phyloP scores from a whole-genome alignment of 768 basidiomycete species.

The Auriculariales sp. region DNA sequence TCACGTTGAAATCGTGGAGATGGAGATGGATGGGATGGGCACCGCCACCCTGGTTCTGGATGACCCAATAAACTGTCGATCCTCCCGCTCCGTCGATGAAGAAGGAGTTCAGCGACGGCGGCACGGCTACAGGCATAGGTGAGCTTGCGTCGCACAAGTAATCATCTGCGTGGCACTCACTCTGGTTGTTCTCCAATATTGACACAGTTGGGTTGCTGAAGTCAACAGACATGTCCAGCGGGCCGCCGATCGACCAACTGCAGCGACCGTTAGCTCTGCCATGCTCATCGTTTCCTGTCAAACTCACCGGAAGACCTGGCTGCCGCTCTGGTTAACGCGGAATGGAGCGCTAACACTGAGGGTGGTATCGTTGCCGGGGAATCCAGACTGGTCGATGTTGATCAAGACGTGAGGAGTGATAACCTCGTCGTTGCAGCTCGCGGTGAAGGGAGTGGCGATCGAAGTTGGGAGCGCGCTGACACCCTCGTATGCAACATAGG shows the following conservation, averaged over 20 bases:
- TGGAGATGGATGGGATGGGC: conserved; percentile 18
- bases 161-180: not conserved
- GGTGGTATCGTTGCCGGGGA: not conserved
- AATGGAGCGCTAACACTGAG: not conserved
- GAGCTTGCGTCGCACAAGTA: not conserved
- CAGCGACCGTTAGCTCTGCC: too few species aligned
- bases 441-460: not conserved
- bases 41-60: not conserved
- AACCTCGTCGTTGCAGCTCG: not conserved
- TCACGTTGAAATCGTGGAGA: conserved; percentile 6
- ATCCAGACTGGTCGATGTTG: not conserved
- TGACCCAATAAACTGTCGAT: not conserved
- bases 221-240: not conserved
- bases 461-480: not conserved
- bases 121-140: not conserved
- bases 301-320: not conserved
- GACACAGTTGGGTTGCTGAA: not conserved
- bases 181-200: not conserved
- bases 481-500: not conserved
- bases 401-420: not conserved
- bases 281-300: not conserved
- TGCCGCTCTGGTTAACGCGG: not conserved
- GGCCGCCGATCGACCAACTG: not conserved
- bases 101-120: not conserved
- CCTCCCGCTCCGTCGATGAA: not conserved